Base-by-base conservation (phyloP, 768 basidiomycete genomes). In the Sporobolomyces roseus region DNA sequence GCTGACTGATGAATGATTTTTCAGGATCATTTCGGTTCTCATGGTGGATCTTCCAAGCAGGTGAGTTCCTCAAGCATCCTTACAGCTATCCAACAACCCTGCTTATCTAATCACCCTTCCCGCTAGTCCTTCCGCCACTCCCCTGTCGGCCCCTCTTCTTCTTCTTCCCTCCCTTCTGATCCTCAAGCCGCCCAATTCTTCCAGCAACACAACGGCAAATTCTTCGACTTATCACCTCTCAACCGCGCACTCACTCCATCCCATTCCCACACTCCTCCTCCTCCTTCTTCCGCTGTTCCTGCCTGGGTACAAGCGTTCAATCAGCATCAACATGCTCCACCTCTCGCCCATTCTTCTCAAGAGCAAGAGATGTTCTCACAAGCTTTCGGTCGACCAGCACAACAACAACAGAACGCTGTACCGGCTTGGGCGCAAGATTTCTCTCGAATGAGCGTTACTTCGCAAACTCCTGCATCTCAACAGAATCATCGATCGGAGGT, bases 21-120 rank as follows among this genome's bases (percentile, higher is more conserved):
- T 88, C 60, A 70, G 69, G 91, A 93, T 77, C 83, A 88, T 67
- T 87, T 88, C 77, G 83, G 84, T 53, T 77, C 84, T 23, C 83
- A 84, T 62, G 83, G 85, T 38, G 85, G 85, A 1, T 79, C 87
- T 29, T 87, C 88, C 9, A 48, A 60, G 45, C 58, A 60, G 45
- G 58, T 30, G 80, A 83, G 77, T 84, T 87, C 79, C 88, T 23
- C 27, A 59, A 58, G 13, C 43, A 43, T n/a, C n/a, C 25, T 16
- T 4, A 9, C 14, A 16, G 45, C 45, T 46, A 23, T 46, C 14
- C n/a, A n/a, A n/a, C n/a, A n/a, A n/a, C n/a, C n/a, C n/a, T n/a
- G n/a, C n/a, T n/a, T n/a, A n/a, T n/a, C n/a, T n/a, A n/a, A n/a
- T n/a, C n/a, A n/a, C n/a, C n/a, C n/a, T 87, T 71, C 33, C 83